Conservation (phyloP, 495 filamentous ascomycete species). For the Recurvomyces mirabilis region DNA sequence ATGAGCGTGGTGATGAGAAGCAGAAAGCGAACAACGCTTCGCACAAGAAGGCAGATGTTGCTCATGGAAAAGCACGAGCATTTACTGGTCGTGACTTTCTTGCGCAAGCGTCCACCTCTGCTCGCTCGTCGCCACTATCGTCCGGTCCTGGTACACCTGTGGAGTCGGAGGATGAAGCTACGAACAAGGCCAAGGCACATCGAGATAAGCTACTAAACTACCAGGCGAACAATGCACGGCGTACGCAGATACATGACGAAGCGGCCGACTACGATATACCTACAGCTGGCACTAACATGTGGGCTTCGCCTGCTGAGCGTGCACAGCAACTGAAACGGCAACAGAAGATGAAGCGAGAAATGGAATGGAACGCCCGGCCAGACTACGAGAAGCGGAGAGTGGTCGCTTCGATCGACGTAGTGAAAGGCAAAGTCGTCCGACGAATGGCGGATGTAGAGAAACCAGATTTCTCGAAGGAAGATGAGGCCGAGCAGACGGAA, state of each 20-base stretch:
- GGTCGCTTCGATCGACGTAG: slow-evolving; percentile 68
- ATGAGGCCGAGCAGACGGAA: neutral
- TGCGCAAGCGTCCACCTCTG: slow-evolving; percentile 24
- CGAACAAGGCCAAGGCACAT: slow-evolving; percentile 51
- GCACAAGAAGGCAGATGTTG: slow-evolving; percentile 54
- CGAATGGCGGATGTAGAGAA: slow-evolving; percentile 11
- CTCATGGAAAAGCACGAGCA: slow-evolving; percentile 14
- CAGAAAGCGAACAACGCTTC: slow-evolving; percentile 64
- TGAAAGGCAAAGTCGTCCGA: slow-evolving; percentile 5
- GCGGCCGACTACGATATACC: slow-evolving; percentile 84
- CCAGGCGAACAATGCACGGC: slow-evolving; percentile 76
- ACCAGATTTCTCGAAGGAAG: slow-evolving; percentile 6
- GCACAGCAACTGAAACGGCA: slow-evolving; percentile 81
- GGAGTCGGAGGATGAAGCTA: slow-evolving; percentile 35
- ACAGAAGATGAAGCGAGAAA: slow-evolving; percentile 74
- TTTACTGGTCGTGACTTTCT: slow-evolving; percentile 26
- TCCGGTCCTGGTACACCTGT: slow-evolving; percentile 35
- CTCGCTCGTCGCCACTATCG: slow-evolving; percentile 25
- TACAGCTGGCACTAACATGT: slow-evolving; percentile 57
- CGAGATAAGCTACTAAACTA: slow-evolving; percentile 72
- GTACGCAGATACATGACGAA: slow-evolving; percentile 86
- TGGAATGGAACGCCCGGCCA: slow-evolving; percentile 81
- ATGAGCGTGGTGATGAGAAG: slow-evolving; percentile 75
- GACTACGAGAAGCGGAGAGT: slow-evolving; percentile 88
- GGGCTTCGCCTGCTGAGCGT: slow-evolving; percentile 79